Percentiles rank a stretch among this genome's conserved stretches.
These are phyloP conservation scores for Vigna trinervia DNA, from an alignment of 306 rosid genomes.

Conservation along the genomic window DNA sequence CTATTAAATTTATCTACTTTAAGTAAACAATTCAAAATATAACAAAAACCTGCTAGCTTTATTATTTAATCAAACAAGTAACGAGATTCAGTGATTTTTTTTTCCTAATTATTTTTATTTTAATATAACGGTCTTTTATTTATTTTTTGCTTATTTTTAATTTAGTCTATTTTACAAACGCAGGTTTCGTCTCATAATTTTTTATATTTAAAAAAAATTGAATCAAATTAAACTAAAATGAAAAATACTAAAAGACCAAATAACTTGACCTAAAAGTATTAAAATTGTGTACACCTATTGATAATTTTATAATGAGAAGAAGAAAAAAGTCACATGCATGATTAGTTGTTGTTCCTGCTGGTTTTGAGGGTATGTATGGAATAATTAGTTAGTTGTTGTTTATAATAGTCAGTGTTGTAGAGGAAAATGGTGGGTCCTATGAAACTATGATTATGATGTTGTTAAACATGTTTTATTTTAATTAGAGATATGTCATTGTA, in stretches of 20 bases:
- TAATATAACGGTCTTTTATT: too few species aligned
- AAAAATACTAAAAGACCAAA: not conserved
- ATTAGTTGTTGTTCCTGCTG: not conserved
- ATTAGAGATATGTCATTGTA: not conserved
- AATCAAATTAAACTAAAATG: not conserved
- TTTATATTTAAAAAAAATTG: not conserved
- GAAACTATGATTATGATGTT: not conserved
- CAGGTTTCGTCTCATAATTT: too few species aligned
- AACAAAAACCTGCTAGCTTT: not conserved
- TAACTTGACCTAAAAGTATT: not conserved
- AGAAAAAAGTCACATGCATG: not conserved
- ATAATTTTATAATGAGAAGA: not conserved
- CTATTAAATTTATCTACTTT: too few species aligned
- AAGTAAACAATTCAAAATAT: too few species aligned
- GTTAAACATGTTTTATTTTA: not conserved
- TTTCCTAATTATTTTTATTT: too few species aligned
- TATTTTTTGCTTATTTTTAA: too few species aligned
- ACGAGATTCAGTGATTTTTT: not conserved
- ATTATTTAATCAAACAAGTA: not conserved
- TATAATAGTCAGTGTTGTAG: not conserved
- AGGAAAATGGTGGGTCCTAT: not conserved
- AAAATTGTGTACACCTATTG: not conserved
- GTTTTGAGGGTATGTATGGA: too few species aligned
- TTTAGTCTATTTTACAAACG: too few species aligned
- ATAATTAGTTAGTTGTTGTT: not conserved